Evolutionary conservation across 192 early-diverging fungal species (phyloP), one percentile per base, ranked within the genome.

Genomic region (Backusella westeae): DNA sequence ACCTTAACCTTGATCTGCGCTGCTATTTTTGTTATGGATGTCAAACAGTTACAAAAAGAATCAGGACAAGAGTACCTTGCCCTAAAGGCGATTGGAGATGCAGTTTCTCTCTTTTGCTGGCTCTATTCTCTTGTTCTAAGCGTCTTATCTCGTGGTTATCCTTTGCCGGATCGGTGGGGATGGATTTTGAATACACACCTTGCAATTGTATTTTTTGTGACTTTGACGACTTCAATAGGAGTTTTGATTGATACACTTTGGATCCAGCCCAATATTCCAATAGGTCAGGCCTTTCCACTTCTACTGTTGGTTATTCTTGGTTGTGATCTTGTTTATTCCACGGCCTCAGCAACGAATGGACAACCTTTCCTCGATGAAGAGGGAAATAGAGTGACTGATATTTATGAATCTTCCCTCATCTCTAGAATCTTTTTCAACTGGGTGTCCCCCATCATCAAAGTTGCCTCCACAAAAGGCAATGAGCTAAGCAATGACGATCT

Each of bases 131-230:
- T 71, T n/a, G 35, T 70, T 14, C 29, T 82, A n/a, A 65, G 69
- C 38, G 12, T 82, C n/a, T 68, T 82, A 10, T 71, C 73, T 26
- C 77, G 56, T 3, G 36, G 65, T 32, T 65, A 82, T 35, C 56
- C 41, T 4, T 14, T 82, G 1, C 81, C 81, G 0, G 73, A 76
- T 49, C 7, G 26, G 0, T 77, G 72, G 79, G 76, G 74, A 32
- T 80, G 79, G 76, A 67, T 78, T 35, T 34, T 85, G 19, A 85
- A 85, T 35, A 38, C 67, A 0, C 79, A 83, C 69, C 75, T 85
- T 6, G 65, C 34, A 52, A n/a, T 41, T n/a, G 21, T 76, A 21
- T 76, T 19, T 67, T 9, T 46, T 12, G n/a, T 67, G 3, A 34
- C 52, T 21, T 6, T 32, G 19, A 63, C 10, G 26, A 12, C 9